Percentiles rank a stretch among this genome's conserved stretches.
phyloP scores from a whole-genome alignment of 495 filamentous ascomycete species.

The Aspergillus ostianus region DNA sequence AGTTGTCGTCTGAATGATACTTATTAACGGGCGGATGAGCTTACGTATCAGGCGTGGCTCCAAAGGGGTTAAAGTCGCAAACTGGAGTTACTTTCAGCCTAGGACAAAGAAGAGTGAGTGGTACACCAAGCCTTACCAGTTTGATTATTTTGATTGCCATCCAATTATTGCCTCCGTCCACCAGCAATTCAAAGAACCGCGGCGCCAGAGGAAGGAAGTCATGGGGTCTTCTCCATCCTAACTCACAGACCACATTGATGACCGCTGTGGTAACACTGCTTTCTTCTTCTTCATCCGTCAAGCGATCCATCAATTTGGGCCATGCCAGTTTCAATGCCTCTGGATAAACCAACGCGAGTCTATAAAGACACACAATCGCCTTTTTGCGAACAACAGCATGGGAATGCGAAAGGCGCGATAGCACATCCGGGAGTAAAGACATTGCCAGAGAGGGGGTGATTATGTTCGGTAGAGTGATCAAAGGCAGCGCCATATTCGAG shows the following conservation, averaged over 20 bases:
- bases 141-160: slow-evolving; percentile 99
- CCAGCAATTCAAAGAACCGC: slow-evolving; percentile 84
- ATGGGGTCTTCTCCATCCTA: slow-evolving; percentile 88
- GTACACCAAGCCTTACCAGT: slow-evolving; percentile 55
- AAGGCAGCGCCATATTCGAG: slow-evolving; percentile 76
- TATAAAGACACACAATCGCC: slow-evolving; percentile 87
- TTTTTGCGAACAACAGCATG: slow-evolving; percentile 86
- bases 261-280: slow-evolving; percentile 92
- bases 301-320: slow-evolving; percentile 92
- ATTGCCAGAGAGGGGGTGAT: slow-evolving; percentile 87
- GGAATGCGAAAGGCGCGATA: slow-evolving; percentile 83
- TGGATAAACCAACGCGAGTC: slow-evolving; percentile 89
- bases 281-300: slow-evolving; percentile 89
- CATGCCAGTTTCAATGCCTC: slow-evolving; percentile 89
- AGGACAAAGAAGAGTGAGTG: not conserved
- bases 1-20: slow-evolving; percentile 87
- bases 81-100: slow-evolving; percentile 50
- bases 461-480: slow-evolving; percentile 85
- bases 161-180: slow-evolving; percentile 97
- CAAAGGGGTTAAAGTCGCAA: slow-evolving; percentile 89
- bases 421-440: slow-evolving; percentile 78
- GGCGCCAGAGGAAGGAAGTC: slow-evolving; percentile 94
- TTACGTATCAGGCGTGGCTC: slow-evolving; percentile 91
- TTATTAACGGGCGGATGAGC: slow-evolving; percentile 88
- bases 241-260: slow-evolving; percentile 93